phyloP scores from a whole-genome alignment of 257 asterid genomes.

The Anisodus tanguticus region DNA sequence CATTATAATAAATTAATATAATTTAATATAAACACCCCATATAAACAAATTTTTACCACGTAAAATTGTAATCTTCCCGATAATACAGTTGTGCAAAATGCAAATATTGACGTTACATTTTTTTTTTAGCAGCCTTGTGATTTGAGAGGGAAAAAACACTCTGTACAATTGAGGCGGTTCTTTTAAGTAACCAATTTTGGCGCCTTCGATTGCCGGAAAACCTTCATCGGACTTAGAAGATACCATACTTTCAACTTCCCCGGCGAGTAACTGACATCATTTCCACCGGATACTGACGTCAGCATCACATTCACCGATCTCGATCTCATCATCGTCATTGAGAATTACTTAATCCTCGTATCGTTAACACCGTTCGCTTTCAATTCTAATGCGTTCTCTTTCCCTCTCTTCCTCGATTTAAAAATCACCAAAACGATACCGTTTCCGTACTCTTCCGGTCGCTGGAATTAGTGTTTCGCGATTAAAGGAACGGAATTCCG shows the following conservation, averaged over 20 bases:
- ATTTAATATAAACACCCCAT: too few relatives aligned
- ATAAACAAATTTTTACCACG: too few relatives aligned
- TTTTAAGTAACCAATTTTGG: constrained; percentile 43
- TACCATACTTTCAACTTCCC: constrained; percentile 54
- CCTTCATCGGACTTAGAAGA: constrained; percentile 64
- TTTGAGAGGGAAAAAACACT: too few relatives aligned
- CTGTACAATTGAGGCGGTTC: too few relatives aligned
- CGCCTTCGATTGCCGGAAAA: constrained; percentile 54
- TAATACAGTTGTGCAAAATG: too few relatives aligned
- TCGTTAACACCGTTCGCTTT: not conserved
- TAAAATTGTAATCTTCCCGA: too few relatives aligned
- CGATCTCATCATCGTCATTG: constrained; percentile 62
- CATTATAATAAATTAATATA: too few relatives aligned
- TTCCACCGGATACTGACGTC: constrained; percentile 38
- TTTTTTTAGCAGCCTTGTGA: too few relatives aligned
- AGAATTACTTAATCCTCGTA: constrained; percentile 40
- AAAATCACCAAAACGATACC: constrained; percentile 51
- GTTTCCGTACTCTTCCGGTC: constrained; percentile 32
- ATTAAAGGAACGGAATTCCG: constrained; percentile 61
- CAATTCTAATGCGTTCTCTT: not conserved
- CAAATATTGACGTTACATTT: too few relatives aligned
- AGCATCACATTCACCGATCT: constrained; percentile 54
- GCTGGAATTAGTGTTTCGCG: constrained; percentile 16
- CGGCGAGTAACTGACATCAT: not conserved
- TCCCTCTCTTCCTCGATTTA: constrained; percentile 38